Base-by-base conservation (phyloP, 768 basidiomycete genomes). In the Auricularia cornea region DNA sequence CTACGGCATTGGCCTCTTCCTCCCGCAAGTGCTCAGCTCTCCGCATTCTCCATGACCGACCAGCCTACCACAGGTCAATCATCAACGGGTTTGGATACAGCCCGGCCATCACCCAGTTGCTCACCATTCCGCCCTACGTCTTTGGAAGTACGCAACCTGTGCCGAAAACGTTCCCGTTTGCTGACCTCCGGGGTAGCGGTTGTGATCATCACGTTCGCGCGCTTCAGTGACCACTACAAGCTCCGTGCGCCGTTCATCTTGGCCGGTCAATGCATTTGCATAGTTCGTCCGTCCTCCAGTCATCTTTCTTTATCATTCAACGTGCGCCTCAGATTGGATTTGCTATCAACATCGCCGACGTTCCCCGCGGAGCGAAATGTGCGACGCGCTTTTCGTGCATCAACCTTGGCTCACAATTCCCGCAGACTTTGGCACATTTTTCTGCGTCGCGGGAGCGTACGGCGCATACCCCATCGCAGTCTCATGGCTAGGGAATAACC, bases 1-100 rank as follows among this genome's bases (percentile, higher is more conserved):
- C 3, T 87, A 85, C 67, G 87, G 87, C 2, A 87, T 87, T 56
- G 86, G 87, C 0, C 74, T 88, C 29, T 89, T 89, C 77, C 73
- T 88, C 31, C 86, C 86, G 84, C 88, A 70, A 68, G 87, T 79
- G 38, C 20, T 38, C 38, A 40, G 16, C 35, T 38, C n/a, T n/a
- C 57, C 12, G 40, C 23, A 65, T 28, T 32, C 26, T 23, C n/a
- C 60, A n/a, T n/a, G 35, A n/a, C 11, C 59, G 30, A 31, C 11
- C 59, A 41, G 35, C 29, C 40, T 31, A 52, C 8, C 16, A 23
- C 56, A 87, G 86, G 52, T 83, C 84, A 3, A 87, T 87, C 48
- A 87, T 88, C 72, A 77, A 78, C 29, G 73, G 73, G 82, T 64
- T 64, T 41, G 63, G 63, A 20, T 64, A 61, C 51, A 32, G 41